Evolutionary conservation across 2,329 filamentous ascomycete genomes (phyloP).

Genomic region (Alternaria sp.): DNA sequence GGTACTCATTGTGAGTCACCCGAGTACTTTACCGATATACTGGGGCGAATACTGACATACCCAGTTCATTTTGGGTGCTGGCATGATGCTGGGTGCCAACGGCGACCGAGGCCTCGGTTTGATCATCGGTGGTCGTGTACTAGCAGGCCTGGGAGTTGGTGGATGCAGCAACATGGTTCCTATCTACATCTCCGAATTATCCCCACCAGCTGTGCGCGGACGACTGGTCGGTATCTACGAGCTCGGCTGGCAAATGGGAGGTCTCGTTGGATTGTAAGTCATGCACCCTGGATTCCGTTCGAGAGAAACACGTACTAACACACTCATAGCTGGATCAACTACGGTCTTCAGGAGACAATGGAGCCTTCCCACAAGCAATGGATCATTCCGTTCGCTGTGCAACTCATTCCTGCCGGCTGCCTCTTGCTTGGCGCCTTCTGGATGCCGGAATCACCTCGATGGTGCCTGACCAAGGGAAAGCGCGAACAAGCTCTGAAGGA

Average conservation of each 20-base stretch:
- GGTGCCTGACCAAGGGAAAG: slow-evolving; percentile 52
- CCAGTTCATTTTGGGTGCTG: slow-evolving; percentile 70
- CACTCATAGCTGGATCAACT: slow-evolving; percentile 47
- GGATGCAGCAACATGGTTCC: slow-evolving; percentile 64
- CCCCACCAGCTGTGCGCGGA: slow-evolving; percentile 65
- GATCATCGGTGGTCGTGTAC: slow-evolving; percentile 63
- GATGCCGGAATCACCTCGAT: slow-evolving; percentile 53
- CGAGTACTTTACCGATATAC: background rate
- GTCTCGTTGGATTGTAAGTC: slow-evolving; percentile 41
- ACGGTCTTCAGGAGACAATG: slow-evolving; percentile 54
- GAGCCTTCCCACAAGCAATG: slow-evolving; percentile 53
- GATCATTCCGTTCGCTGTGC: slow-evolving; percentile 63
- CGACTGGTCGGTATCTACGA: slow-evolving; percentile 59
- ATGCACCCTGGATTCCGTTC: slow-evolving; percentile 33
- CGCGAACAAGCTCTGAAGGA: slow-evolving; percentile 52
- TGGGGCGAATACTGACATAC: background rate
- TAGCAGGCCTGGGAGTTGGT: slow-evolving; percentile 65
- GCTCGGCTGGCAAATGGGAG: slow-evolving; percentile 59
- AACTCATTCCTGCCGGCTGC: slow-evolving; percentile 70
- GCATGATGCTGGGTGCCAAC: slow-evolving; percentile 69
- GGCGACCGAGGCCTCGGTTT: slow-evolving; percentile 59
- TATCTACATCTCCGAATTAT: slow-evolving; percentile 66
- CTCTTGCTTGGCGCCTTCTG: slow-evolving; percentile 56
- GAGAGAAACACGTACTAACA: slow-evolving; percentile 48
- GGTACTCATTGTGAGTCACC: slow-evolving; percentile 52